A percentile compares a stretch with the other conserved stretches of the same genome.
Conservation (phyloP, 495 filamentous ascomycete genomes). For the Achaetomiella virescens region DNA sequence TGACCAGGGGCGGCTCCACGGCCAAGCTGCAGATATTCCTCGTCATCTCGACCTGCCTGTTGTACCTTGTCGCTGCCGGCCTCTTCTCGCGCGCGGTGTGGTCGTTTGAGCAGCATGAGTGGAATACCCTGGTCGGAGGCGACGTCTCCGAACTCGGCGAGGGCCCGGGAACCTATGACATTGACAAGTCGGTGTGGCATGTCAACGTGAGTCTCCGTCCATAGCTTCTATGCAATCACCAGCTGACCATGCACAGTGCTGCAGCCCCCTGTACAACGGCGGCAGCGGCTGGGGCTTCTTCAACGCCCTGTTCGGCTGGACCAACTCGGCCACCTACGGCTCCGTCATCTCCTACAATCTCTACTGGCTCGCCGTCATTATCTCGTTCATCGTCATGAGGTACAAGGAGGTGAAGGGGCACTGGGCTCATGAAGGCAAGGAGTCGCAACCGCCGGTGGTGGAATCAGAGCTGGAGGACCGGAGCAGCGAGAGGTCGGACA, state of each 20-base stretch:
- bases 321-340: slow-evolving; percentile 80
- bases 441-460: neutral
- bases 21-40: slow-evolving; percentile 72
- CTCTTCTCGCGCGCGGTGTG: slow-evolving; percentile 73
- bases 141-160: slow-evolving; percentile 69
- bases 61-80: slow-evolving; percentile 82
- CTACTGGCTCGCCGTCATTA: slow-evolving; percentile 71
- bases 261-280: slow-evolving; percentile 62
- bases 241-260: slow-evolving; percentile 50
- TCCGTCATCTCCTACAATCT: slow-evolving; percentile 82
- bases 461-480: neutral
- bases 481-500: neutral
- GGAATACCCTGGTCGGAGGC: slow-evolving; percentile 61
- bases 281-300: slow-evolving; percentile 88
- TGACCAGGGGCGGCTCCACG: slow-evolving; percentile 41
- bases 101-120: slow-evolving; percentile 60
- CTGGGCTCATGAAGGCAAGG: slow-evolving; percentile 43
- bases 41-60: slow-evolving; percentile 70
- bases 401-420: slow-evolving; percentile 63
- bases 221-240: neutral
- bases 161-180: slow-evolving; percentile 85
- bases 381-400: slow-evolving; percentile 54
- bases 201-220: slow-evolving; percentile 60
- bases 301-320: slow-evolving; percentile 78
- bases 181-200: slow-evolving; percentile 81